Base-by-base conservation (phyloP, 164 flowering plant genomes). In the Dillenia turbinata region DNA sequence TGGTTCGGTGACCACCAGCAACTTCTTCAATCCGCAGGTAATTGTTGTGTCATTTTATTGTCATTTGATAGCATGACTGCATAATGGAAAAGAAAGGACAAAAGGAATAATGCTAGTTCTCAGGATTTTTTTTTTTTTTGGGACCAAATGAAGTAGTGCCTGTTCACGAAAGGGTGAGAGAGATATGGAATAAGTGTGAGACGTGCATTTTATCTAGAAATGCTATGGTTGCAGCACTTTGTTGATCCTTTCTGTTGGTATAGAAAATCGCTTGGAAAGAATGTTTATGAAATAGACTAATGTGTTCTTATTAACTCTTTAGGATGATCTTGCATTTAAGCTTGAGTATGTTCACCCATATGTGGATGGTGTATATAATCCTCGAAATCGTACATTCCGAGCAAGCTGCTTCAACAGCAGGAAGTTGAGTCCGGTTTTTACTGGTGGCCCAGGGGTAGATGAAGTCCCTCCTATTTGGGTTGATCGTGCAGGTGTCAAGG, bases 401-500 rank as follows among this genome's bases (percentile, higher is more conserved):
- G 54, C 89, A 16, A 92, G 91, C 78, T 82, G 89, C 82, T 95
- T 95, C 79, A 95, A 92, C 67, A 92, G 96, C 75, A 75, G 97
- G 44, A 95, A 95, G 70, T 66, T 92, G 77, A 95, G 99, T 71
- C 99, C 98, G 19, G 99, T 95, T 22, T 95, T 95, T 76, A 95
- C 96, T 11, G 98, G 98, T 44, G 99, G 99, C 47, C 98, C 99
- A 14, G 99, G 98, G 53, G 75, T 84, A 52, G 99, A 95, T 75
- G 99, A 95, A 72, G 97, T 92, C 49, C 99, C 99, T 26, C 96
- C 98, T 24, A 92, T 95, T 52, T 92, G 97, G 98, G 96, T 95
- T 69, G 99, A 95, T 69, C 79, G 99, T 45, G 81, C 95, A 69
- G 99, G 99, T 4, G 44, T 85, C 52, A 95, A 95, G 75, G 89